Conservation (phyloP, 2,329 filamentous ascomycete genomes). For the Cladosporium sp. region DNA sequence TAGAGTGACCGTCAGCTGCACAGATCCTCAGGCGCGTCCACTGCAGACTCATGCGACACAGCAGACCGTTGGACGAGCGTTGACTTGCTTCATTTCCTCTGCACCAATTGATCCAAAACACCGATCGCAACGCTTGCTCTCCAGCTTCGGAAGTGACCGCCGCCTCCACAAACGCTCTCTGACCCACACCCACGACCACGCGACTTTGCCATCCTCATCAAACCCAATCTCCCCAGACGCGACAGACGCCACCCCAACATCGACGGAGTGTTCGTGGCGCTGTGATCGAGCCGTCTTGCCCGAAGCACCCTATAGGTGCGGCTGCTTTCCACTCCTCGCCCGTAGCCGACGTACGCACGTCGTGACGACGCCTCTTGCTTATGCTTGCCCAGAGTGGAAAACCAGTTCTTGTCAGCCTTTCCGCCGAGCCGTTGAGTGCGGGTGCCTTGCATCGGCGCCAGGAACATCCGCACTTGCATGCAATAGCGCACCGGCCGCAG, state of each 20-base stretch:
- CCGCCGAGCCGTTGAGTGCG: constrained; percentile 1
- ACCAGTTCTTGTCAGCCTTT: background rate
- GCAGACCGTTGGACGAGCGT: constrained; percentile 2
- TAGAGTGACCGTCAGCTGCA: background rate
- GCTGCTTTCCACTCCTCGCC: background rate
- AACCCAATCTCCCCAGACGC: constrained; percentile 10
- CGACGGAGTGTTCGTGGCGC: constrained; percentile 4
- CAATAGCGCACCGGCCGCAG: constrained; percentile 3
- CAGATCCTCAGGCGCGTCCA: background rate
- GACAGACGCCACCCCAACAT: constrained; percentile 9
- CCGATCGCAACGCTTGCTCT: background rate
- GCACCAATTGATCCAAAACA: background rate
- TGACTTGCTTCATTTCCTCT: constrained; percentile 2
- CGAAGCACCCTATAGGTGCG: constrained; percentile 3
- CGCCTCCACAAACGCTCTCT: background rate
- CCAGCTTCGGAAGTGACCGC: background rate
- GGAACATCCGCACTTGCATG: constrained; percentile 11
- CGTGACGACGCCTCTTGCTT: constrained; percentile 10
- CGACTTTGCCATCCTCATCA: background rate
- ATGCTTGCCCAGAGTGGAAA: constrained; percentile 6
- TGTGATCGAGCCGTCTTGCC: background rate
- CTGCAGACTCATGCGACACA: constrained; percentile 4
- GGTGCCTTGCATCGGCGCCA: constrained; percentile 12
- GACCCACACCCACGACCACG: background rate
- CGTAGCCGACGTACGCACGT: background rate